Base-by-base conservation (phyloP, 371 early-diverging fungal species). In the Coemansia sp. region DNA sequence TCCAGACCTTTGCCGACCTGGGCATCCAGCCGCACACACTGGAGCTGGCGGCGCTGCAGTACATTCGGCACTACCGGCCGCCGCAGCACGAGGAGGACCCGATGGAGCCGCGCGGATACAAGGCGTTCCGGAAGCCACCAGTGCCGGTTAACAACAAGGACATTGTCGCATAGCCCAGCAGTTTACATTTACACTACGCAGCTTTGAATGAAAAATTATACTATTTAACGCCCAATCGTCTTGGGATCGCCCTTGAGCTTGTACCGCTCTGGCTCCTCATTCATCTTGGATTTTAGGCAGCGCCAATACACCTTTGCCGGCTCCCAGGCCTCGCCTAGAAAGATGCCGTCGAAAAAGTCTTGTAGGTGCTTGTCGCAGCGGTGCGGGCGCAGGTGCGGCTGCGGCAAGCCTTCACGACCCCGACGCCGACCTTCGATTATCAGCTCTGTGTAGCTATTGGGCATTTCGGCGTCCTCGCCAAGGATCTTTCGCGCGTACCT, bases 1-100 rank as follows among this genome's bases (percentile, higher is more conserved):
- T 89, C 63, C 84, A 88, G 72, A 91, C 90, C 21, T 95, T 95
- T 77, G 84, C 83, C n/a, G 94, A 97, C 60, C 82, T 95, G 59
- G 89, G 88, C 53, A 89, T 97, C 72, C 81, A 87, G 67, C 95
- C 95, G 14, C 83, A 84, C 58, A 83, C 83, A 6, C 82, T 94
- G 29, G 95, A 95, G 73, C 79, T 86, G 40, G 85, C 87, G 53
- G 90, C 92, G 71, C 83, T 91, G 60, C 88, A 89, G 59, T 94
- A 88, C 82, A 84, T 93, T 69, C 86, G 92, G 82, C 88, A 89
- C 78, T 90, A 87, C 86, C 88, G 92, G 77, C 85, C 71, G n/a
- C 69, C 69, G 13, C 70, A 75, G 53, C 76, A 80, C 52, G 80
- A 79, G 34, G 77, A 80, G 24, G 69, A 77, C 26, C 64, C 69